Percentiles rank a stretch among this genome's conserved stretches.
phyloP scores from a whole-genome alignment of 148 eudicot species.

The Chenopodium suecicum region DNA sequence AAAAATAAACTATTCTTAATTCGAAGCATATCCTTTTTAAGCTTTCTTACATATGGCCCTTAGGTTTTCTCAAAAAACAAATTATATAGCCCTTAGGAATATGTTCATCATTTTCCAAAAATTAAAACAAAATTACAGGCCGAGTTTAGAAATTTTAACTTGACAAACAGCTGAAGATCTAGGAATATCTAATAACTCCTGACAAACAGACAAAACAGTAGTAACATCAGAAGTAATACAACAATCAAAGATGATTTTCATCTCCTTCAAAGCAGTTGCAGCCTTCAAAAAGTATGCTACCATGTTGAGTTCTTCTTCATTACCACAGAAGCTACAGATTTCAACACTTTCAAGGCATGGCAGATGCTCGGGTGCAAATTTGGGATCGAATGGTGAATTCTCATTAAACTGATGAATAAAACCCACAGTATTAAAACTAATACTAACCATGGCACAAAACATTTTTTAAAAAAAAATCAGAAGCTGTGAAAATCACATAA shows the following conservation, averaged over 20 bases:
- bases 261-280: constrained; percentile 11
- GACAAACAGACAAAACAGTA: background rate
- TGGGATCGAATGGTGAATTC: background rate
- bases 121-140: too few relatives aligned
- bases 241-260: background rate
- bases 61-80: too few relatives aligned
- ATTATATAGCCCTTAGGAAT: too few relatives aligned
- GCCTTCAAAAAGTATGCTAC: constrained; percentile 1
- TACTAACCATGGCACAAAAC: too few relatives aligned
- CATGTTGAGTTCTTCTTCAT: background rate
- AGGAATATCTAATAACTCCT: constrained; percentile 2
- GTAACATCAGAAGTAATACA: too few relatives aligned
- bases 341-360: constrained; percentile 16
- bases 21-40: too few relatives aligned
- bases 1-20: too few relatives aligned
- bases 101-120: too few relatives aligned
- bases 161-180: constrained; percentile 3
- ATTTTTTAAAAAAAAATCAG: background rate
- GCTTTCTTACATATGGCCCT: too few relatives aligned
- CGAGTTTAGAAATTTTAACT: background rate
- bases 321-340: background rate
- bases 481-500: too few relatives aligned
- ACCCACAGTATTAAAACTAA: background rate
- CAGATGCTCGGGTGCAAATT: background rate
- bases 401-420: background rate